Evolutionary conservation across 2,329 filamentous ascomycete species (phyloP).

Genomic region (Hymenoscyphus fraxineus): DNA sequence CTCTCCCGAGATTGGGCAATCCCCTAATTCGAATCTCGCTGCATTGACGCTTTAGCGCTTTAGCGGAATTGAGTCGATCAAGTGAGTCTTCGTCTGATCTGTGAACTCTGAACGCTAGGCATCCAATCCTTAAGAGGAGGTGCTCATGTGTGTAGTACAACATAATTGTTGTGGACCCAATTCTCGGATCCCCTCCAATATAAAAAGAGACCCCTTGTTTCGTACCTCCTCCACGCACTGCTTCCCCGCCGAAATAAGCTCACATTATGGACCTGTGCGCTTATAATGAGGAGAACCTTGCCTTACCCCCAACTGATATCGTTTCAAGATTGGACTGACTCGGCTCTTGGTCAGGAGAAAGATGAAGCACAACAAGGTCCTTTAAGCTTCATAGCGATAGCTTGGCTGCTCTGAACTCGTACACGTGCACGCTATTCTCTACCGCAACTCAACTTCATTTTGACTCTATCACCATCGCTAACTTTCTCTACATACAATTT

Average conservation of each 20-base stretch:
- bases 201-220: not conserved
- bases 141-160: no score
- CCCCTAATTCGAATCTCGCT: not conserved
- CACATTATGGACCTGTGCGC: not conserved
- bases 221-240: not conserved
- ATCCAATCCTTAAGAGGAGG: no score
- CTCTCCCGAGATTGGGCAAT: not conserved
- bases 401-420: not conserved
- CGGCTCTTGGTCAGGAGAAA: constrained; percentile 1
- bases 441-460: not conserved
- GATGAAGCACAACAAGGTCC: not conserved
- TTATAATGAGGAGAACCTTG: constrained; percentile 1
- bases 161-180: not conserved
- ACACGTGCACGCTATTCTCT: not conserved
- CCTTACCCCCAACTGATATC: not conserved
- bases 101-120: not conserved
- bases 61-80: not conserved
- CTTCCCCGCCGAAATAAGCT: not conserved
- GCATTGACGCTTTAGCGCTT: not conserved
- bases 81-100: not conserved
- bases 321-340: constrained; percentile 1
- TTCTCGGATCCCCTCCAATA: not conserved
- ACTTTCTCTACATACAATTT: not conserved
- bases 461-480: not conserved
- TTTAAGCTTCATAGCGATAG: not conserved